Evolutionary conservation across 148 eudicot species (phyloP), one percentile per base, ranked within the genome.

Genomic region (Camellia granthamiana): DNA sequence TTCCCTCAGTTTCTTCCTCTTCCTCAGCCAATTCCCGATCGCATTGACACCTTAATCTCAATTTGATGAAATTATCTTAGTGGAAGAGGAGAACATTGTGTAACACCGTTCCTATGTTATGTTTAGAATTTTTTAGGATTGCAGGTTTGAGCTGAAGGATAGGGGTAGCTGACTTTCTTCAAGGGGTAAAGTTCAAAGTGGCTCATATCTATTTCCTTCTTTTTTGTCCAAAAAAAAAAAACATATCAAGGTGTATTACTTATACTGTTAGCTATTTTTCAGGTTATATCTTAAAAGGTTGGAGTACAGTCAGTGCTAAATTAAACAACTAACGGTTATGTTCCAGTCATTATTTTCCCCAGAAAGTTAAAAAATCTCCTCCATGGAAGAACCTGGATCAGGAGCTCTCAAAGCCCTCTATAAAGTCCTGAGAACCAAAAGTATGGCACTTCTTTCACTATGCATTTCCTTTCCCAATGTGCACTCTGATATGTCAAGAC

Each of bases 1-100:
- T 30, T 71, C 90, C 30, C 69, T 92, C 95, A 59, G 92, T 94
- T 30, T 30, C 38, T 30, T 30, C 38, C 38, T 30, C 38, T 30
- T 75, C 94, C 92, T 84, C 92, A 89, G 83, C 92, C 94, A 51
- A 82, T 94, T 55, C 95, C 97, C 52, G 94, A 89, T 91, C 84
- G 87, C 81, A 92, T 79, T 77, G 92, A 90, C 76, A 97, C 91
- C 83, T 74, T 90, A 19, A 89, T 94, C 54, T 88, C 92, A 70
- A 15, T 62, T 30, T 30, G 38, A 30, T 30, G 38, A 30, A 1
- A 30, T 30, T 30, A 30, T 30, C 38, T 30, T 30, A 30, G 38
- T 30, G 38, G 74, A 38, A 13, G 77, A 47, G 3, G 77, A 46
- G 42, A 65, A 72, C 19, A 13, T 44, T 76, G 83, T 87, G 67